These are phyloP conservation scores for Fusarium sp. DNA, from an alignment of 2,329 filamentous ascomycete species.

Conservation along the genomic window DNA sequence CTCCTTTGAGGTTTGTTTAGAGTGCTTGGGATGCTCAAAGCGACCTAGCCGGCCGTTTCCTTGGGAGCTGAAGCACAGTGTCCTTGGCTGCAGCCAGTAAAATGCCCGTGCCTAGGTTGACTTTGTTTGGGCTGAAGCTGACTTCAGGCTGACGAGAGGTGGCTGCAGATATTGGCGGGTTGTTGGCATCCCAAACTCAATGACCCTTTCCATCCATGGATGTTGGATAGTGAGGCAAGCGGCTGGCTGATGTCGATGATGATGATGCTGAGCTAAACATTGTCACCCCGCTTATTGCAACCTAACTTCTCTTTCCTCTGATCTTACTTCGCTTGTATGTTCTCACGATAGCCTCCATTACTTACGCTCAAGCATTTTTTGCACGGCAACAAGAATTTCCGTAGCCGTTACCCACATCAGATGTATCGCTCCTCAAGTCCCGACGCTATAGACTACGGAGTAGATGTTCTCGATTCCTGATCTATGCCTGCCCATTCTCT, in stretches of 20 bases:
- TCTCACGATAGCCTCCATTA: slow-evolving; percentile 4
- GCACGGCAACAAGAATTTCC: background rate
- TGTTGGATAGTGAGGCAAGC: slow-evolving; percentile 12
- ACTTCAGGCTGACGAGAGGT: slow-evolving; percentile 44
- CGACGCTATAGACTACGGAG: background rate
- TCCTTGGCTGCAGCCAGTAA: slow-evolving; percentile 17
- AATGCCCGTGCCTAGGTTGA: slow-evolving; percentile 20
- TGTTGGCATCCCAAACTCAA: slow-evolving; percentile 26
- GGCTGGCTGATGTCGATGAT: slow-evolving; percentile 24
- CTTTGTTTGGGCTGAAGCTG: slow-evolving; percentile 30
- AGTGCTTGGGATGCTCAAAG: slow-evolving; percentile 10
- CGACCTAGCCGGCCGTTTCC: background rate
- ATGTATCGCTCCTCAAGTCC: no score
- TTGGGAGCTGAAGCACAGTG: slow-evolving; percentile 30
- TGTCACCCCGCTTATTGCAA: background rate
- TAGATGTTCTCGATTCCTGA: no score
- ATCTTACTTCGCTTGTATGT: no score
- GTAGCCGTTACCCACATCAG: background rate
- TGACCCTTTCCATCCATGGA: slow-evolving; percentile 1
- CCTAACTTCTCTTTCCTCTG: background rate
- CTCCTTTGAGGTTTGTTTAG: slow-evolving; percentile 6
- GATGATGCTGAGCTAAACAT: slow-evolving; percentile 1
- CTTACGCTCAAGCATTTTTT: background rate
- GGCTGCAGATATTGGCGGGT: slow-evolving; percentile 16
- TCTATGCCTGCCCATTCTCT: slow-evolving; percentile 5